Percentiles rank a stretch among this genome's conserved stretches.
Evolutionary conservation across 2,329 filamentous ascomycete genomes (phyloP).

Genomic region (Cercospora berteroae): DNA sequence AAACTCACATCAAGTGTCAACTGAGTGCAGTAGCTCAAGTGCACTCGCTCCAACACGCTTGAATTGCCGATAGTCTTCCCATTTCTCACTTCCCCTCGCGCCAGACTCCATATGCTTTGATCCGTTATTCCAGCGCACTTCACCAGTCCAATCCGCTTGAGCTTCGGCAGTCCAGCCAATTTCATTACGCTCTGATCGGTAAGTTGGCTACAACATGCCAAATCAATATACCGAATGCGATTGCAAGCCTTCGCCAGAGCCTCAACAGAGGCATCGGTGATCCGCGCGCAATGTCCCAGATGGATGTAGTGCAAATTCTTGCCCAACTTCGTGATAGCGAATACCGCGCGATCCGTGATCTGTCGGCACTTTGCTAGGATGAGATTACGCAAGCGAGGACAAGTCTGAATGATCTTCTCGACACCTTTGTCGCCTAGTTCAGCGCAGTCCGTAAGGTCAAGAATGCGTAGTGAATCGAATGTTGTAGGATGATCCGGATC

Average conservation of each 20-base stretch:
- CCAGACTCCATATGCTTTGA: slow-evolving; percentile 79
- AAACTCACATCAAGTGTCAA: slow-evolving; percentile 72
- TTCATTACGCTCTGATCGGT: slow-evolving; percentile 84
- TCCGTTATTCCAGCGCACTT: slow-evolving; percentile 93
- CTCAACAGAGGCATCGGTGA: slow-evolving; percentile 86
- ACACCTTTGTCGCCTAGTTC: slow-evolving; percentile 83
- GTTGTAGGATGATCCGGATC: slow-evolving; percentile 49
- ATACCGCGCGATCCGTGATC: slow-evolving; percentile 84
- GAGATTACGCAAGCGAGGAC: slow-evolving; percentile 85
- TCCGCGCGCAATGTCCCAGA: slow-evolving; percentile 85
- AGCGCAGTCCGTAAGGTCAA: slow-evolving; percentile 87
- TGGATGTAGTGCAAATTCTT: slow-evolving; percentile 98
- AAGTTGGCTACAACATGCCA: slow-evolving; percentile 88
- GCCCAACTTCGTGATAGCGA: slow-evolving; percentile 81
- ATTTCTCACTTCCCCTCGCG: slow-evolving; percentile 50
- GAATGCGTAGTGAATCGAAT: slow-evolving; percentile 86
- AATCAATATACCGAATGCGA: slow-evolving; percentile 92
- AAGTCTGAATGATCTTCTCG: slow-evolving; percentile 79
- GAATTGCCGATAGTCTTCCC: slow-evolving; percentile 44
- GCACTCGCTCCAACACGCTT: slow-evolving; percentile 83
- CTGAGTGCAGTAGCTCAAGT: slow-evolving; percentile 90
- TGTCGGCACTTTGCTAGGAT: slow-evolving; percentile 92
- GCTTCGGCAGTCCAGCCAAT: slow-evolving; percentile 81
- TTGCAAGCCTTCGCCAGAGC: slow-evolving; percentile 82
- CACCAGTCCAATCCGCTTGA: slow-evolving; percentile 90